Evolutionary conservation across 2,329 filamentous ascomycete species (phyloP), one percentile per base, ranked within the genome.

Genomic region (Claviceps capensis): DNA sequence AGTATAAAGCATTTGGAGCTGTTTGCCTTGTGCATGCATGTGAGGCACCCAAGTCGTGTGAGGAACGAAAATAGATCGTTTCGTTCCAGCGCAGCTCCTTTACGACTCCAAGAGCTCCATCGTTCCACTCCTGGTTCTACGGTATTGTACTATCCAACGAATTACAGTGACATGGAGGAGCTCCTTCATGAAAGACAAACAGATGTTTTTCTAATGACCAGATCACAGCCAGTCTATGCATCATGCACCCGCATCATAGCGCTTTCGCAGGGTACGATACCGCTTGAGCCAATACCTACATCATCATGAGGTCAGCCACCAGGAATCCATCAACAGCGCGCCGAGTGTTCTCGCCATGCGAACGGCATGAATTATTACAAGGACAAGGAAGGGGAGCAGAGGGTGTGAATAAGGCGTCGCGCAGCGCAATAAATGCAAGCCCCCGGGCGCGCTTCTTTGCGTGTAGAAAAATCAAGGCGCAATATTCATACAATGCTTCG

Each of bases 221-320:
- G 34, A 40, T 36, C 16, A 19, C 17, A 22, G 6, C 41, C 22
- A n/a, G 17, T 14, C 42, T 51, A 23, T 40, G 34, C 30, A 16
- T 51, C 53, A 69, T 17, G 64, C 67, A 38, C 63, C 56, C 44
- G 63, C 68, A 56, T 82, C 77, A 70, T 96, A 96, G 64, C 88
- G 77, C 70, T 93, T 84, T 62, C 85, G 83, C 62, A 96, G 71
- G 26, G 87, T 82, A 60, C 91, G 83, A 71, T 96, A 96, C 65
- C 86, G 80, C 73, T 94, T 95, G 61, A 96, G 74, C 71, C 93
- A 95, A 69, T 95, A 94, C 65, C 88, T 94, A 65, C 48, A 45
- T 22, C 13, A 30, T 7, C 4, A 5, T 16, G 13, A 19, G 48
- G 51, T 56, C 40, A 54, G 56, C 45, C 11, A 30, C 41, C 14